phyloP scores from a whole-genome alignment of 2,329 filamentous ascomycete species.

The Onygenales sp. region DNA sequence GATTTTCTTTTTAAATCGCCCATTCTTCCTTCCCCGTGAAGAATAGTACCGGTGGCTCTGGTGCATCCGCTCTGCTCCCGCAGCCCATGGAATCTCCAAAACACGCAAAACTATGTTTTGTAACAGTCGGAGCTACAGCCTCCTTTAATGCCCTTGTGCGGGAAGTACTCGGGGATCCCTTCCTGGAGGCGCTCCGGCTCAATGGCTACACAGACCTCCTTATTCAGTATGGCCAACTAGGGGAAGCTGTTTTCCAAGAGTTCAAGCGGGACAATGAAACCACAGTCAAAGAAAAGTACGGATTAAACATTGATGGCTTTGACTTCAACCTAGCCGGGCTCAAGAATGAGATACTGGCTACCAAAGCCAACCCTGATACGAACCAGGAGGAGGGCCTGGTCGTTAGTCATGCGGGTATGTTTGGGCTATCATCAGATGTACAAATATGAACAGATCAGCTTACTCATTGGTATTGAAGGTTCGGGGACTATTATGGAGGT shows the following conservation, averaged over 20 bases:
- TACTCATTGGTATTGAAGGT: conserved; percentile 41
- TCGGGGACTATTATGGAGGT: conserved; percentile 84
- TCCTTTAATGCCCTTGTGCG: conserved; percentile 65
- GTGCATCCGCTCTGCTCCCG: background rate
- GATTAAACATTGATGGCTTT: conserved; percentile 52
- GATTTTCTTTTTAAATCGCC: background rate
- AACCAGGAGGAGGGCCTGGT: conserved; percentile 54
- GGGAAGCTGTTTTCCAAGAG: conserved; percentile 44
- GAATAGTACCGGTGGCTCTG: background rate
- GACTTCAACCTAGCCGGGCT: conserved; percentile 56
- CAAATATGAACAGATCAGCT: background rate
- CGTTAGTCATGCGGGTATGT: conserved; percentile 79
- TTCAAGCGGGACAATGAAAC: conserved; percentile 19
- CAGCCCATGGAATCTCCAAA: conserved; percentile 12
- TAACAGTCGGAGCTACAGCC: conserved; percentile 88
- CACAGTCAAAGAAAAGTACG: conserved; percentile 20
- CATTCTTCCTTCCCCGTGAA: background rate
- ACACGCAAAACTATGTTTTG: conserved; percentile 52
- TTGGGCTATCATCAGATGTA: background rate
- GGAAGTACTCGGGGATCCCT: conserved; percentile 52
- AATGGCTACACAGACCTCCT: conserved; percentile 61
- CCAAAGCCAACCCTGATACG: conserved; percentile 35
- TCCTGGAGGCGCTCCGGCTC: conserved; percentile 51
- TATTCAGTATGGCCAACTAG: conserved; percentile 71
- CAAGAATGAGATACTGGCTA: conserved; percentile 46